phyloP scores from a whole-genome alignment of 2,329 filamentous ascomycete genomes.

The Cladosporium colombiae region DNA sequence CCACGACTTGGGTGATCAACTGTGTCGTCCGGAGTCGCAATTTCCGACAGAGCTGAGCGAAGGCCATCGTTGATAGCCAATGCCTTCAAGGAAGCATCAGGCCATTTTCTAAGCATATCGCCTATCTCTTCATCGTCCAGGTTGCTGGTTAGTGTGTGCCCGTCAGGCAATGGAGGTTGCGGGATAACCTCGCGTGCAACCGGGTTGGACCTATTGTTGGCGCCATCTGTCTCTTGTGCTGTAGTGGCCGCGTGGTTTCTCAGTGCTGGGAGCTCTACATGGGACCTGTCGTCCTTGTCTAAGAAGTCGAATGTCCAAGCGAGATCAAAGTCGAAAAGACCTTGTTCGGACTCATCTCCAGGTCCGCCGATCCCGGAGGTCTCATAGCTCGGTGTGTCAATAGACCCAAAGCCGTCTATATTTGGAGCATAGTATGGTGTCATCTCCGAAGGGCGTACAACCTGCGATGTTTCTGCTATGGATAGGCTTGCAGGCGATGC shows the following conservation, averaged over 20 bases:
- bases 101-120: neutral
- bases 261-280: neutral
- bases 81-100: neutral
- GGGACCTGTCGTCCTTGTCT: neutral
- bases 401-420: neutral
- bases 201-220: neutral
- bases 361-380: neutral
- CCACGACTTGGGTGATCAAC: neutral
- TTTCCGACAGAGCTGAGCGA: neutral
- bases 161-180: neutral
- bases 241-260: neutral
- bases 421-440: neutral
- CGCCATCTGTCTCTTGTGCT: neutral
- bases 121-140: neutral
- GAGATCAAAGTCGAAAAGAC: neutral
- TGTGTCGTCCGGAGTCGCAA: neutral
- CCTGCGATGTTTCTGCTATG: neutral
- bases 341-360: neutral
- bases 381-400: neutral
- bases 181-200: neutral
- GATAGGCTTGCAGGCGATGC: neutral
- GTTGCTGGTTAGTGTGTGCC: neutral
- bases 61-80: neutral
- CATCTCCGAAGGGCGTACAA: neutral
- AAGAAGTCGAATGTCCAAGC: neutral